A percentile compares a stretch with the other conserved stretches of the same genome.
phyloP scores from a whole-genome alignment of 257 asterid species.

The Capsicum pubescens region DNA sequence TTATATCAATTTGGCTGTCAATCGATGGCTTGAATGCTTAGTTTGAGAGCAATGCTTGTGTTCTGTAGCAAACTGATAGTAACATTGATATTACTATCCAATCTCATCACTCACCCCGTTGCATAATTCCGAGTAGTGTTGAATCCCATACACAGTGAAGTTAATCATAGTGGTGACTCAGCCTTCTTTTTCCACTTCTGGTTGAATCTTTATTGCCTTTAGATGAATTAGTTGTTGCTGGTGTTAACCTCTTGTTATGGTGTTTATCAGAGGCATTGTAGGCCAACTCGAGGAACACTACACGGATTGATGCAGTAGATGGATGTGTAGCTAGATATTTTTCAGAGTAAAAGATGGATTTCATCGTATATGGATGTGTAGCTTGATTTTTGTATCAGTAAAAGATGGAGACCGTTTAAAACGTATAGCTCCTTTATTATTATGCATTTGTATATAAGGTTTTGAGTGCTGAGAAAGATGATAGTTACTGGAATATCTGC shows the following conservation, averaged over 20 bases:
- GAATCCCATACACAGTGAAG: neutral
- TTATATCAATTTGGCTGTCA: neutral
- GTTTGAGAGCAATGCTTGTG: neutral
- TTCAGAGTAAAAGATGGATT: neutral
- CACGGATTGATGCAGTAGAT: slow-evolving; percentile 17
- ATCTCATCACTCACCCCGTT: neutral
- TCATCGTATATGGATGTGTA: neutral
- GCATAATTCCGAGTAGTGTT: neutral
- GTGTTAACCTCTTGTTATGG: slow-evolving; percentile 26
- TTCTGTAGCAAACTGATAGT: neutral
- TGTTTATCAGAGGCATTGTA: slow-evolving; percentile 36
- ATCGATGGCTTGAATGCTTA: neutral
- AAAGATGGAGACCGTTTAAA: neutral
- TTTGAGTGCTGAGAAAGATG: slow-evolving; percentile 3
- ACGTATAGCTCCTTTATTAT: neutral
- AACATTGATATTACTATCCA: no score
- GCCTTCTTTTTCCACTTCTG: neutral
- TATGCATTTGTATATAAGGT: neutral
- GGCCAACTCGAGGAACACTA: neutral
- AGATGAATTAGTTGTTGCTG: neutral
- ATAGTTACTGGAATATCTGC: neutral
- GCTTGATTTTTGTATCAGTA: neutral
- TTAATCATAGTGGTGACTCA: neutral
- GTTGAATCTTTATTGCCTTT: neutral
- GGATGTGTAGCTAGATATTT: neutral